Percentiles rank a stretch among this genome's conserved stretches.
Conservation (phyloP, 768 basidiomycete genomes). For the Leccinum subgranulosum region DNA sequence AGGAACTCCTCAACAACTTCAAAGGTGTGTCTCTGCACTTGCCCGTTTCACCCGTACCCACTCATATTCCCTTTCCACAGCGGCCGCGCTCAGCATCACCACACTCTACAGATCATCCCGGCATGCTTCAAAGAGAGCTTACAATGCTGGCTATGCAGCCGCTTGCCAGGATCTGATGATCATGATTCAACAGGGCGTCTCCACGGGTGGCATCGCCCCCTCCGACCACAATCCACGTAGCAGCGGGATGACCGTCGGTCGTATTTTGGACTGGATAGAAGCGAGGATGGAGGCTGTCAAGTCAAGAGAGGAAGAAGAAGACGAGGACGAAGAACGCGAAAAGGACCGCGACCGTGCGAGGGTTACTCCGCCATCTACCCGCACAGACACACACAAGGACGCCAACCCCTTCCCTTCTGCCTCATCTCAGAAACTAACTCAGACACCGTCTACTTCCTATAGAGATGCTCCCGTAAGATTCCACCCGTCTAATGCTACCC, state of each 20-base stretch:
- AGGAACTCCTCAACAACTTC: constrained; percentile 77
- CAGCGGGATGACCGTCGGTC: constrained; percentile 69
- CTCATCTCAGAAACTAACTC: constrained; percentile 17
- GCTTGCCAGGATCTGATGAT: constrained; percentile 78
- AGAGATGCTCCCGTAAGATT: constrained; percentile 31
- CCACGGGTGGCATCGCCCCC: constrained; percentile 47
- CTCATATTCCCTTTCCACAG: constrained; percentile 38
- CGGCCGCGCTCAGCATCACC: constrained; percentile 80
- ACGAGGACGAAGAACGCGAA: constrained; percentile 75
- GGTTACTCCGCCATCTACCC: constrained; percentile 22
- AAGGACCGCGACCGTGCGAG: constrained; percentile 44
- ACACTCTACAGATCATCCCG: constrained; percentile 80
- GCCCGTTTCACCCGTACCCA: background rate
- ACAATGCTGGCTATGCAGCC: constrained; percentile 75
- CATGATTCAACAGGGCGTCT: constrained; percentile 84
- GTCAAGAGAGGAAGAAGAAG: constrained; percentile 75
- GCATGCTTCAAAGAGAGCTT: constrained; percentile 73
- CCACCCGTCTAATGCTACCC: background rate
- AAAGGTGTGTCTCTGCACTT: constrained; percentile 47
- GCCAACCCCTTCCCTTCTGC: constrained; percentile 13
- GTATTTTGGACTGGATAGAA: constrained; percentile 85
- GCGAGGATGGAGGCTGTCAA: constrained; percentile 75
- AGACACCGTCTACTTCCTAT: constrained; percentile 13
- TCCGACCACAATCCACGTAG: constrained; percentile 43
- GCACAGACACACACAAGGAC: constrained; percentile 20